A percentile compares a stretch with the other conserved stretches of the same genome.
Conservation (phyloP, 2,329 filamentous ascomycete genomes). For the Aureobasidium pullulans region DNA sequence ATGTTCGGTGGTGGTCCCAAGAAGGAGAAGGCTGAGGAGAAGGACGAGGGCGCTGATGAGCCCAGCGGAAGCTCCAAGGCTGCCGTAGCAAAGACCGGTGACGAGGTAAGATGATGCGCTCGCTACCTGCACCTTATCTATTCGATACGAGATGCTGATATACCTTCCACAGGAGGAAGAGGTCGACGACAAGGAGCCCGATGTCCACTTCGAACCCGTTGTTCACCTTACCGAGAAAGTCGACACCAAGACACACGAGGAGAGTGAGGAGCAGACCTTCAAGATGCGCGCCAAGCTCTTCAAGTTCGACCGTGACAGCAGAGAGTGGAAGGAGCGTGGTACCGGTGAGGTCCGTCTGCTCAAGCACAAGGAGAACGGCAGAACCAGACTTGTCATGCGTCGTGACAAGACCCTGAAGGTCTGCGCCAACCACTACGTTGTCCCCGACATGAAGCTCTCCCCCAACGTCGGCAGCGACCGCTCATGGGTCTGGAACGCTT, state of each 20-base stretch:
- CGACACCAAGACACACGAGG: slow-evolving; percentile 96
- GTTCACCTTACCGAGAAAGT: slow-evolving; percentile 94
- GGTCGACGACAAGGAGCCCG: slow-evolving; percentile 50
- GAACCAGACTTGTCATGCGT: slow-evolving; percentile 96
- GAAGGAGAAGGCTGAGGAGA: slow-evolving; percentile 86
- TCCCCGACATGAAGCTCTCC: slow-evolving; percentile 97
- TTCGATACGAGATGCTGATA: slow-evolving; percentile 9
- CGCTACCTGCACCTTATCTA: neutral
- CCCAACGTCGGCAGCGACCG: slow-evolving; percentile 97
- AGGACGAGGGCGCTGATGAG: slow-evolving; percentile 69
- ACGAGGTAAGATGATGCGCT: slow-evolving; percentile 42
- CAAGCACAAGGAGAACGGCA: slow-evolving; percentile 98
- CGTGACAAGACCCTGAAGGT: slow-evolving; percentile 99
- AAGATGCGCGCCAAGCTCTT: slow-evolving; percentile 99
- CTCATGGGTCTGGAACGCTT: slow-evolving; percentile 98
- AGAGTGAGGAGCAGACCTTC: slow-evolving; percentile 93
- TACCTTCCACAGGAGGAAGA: slow-evolving; percentile 23
- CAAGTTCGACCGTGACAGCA: slow-evolving; percentile 85
- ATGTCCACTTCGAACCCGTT: slow-evolving; percentile 96
- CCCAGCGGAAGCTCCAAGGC: slow-evolving; percentile 71
- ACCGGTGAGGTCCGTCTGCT: slow-evolving; percentile 93
- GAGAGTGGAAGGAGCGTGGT: slow-evolving; percentile 98
- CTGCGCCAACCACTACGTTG: slow-evolving; percentile 99
- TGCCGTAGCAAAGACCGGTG: slow-evolving; percentile 55
- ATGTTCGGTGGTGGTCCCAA: slow-evolving; percentile 98